Conservation (phyloP, 768 basidiomycete genomes). For the Tylopilus cervinicoccineus region DNA sequence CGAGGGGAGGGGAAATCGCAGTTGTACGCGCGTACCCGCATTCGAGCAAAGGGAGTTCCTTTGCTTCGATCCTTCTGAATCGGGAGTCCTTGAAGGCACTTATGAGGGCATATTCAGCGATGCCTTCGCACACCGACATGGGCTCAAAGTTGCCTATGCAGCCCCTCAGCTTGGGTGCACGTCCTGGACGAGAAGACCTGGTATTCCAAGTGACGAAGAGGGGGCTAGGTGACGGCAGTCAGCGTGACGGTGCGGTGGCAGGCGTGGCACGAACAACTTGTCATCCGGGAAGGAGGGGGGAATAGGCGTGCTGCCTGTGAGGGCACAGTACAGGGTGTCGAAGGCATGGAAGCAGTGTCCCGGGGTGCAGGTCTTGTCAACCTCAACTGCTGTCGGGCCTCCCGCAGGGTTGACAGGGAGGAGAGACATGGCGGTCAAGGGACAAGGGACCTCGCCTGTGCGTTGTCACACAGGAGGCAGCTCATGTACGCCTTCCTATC, state of each 20-base stretch:
- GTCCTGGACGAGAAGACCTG: conserved; percentile 54
- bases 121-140: conserved; percentile 64
- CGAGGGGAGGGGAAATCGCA: neutral
- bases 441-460: conserved; percentile 11
- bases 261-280: conserved; percentile 56
- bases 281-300: conserved; percentile 63
- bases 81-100: conserved; percentile 88
- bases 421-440: conserved; percentile 48
- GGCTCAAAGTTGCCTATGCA: conserved; percentile 95
- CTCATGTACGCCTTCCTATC: conserved; percentile 25
- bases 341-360: conserved; percentile 84
- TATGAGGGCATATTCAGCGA: conserved; percentile 87
- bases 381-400: conserved; percentile 36
- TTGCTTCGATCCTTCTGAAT: conserved; percentile 73
- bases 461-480: conserved; percentile 1
- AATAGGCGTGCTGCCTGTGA: conserved; percentile 51
- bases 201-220: conserved; percentile 98
- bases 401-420: conserved; percentile 48
- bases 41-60: conserved; percentile 76
- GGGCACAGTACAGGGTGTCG: conserved; percentile 75
- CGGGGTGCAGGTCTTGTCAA: conserved; percentile 52
- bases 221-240: conserved; percentile 39
- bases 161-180: conserved; percentile 68
- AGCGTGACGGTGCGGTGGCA: neutral
- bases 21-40: conserved; percentile 67